phyloP scores from a whole-genome alignment of 2,329 filamentous ascomycete genomes.

The Chrysoporthe puriensis region DNA sequence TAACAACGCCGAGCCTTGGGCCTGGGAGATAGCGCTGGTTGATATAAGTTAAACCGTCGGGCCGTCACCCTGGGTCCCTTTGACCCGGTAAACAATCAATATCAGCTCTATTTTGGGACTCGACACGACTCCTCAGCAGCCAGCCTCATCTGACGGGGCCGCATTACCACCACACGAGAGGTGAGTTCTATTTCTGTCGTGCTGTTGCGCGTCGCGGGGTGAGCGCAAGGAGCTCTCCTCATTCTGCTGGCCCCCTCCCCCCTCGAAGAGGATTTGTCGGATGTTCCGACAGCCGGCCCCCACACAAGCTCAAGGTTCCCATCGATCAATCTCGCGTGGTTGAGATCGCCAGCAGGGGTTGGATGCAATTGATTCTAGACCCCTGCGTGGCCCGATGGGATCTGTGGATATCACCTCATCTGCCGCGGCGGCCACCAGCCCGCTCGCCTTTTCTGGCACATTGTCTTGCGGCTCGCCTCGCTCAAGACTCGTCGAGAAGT shows the following conservation, averaged over 20 bases:
- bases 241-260: background rate
- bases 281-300: constrained; percentile 3
- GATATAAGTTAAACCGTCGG: background rate
- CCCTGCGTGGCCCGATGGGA: constrained; percentile 7
- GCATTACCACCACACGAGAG: background rate
- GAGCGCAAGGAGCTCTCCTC: background rate
- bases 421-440: background rate
- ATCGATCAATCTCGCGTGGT: constrained; percentile 16
- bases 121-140: background rate
- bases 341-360: constrained; percentile 18
- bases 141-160: background rate
- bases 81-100: background rate
- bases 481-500: constrained; percentile 1
- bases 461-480: background rate
- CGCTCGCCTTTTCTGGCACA: background rate
- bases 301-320: constrained; percentile 12
- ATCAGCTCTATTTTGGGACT: background rate
- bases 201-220: background rate
- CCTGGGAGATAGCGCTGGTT: background rate
- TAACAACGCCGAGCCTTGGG: background rate
- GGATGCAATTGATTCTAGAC: constrained; percentile 8
- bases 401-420: constrained; percentile 11
- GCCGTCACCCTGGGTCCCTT: background rate
- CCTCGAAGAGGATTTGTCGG: background rate
- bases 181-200: background rate